These are phyloP conservation scores for Moringa oleifera DNA, from an alignment of 345 rosid species.

Conservation along the genomic window DNA sequence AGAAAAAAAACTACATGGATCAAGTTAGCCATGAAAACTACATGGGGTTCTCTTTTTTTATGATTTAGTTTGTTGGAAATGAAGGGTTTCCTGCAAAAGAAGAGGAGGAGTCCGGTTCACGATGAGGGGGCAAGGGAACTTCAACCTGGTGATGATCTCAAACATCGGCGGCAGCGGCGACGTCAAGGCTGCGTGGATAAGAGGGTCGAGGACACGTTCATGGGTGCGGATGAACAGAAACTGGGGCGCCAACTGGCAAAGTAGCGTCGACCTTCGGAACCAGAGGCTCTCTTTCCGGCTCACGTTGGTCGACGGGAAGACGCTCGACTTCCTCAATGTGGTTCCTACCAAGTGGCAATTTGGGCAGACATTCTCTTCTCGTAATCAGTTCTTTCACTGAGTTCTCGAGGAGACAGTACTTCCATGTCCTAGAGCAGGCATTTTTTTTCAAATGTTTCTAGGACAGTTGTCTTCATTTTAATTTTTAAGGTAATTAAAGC, in stretches of 20 bases:
- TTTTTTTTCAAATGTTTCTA: too few relatives aligned
- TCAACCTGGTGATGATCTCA: constrained; percentile 68
- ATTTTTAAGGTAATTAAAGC: too few relatives aligned
- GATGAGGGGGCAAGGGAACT: constrained; percentile 64
- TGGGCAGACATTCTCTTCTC: constrained; percentile 73
- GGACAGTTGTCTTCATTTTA: too few relatives aligned
- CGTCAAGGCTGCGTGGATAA: constrained; percentile 59
- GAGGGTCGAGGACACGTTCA: constrained; percentile 46
- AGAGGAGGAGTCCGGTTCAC: constrained; percentile 82
- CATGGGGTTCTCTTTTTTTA: too few relatives aligned
- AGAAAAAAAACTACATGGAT: too few relatives aligned
- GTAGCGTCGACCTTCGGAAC: constrained; percentile 43
- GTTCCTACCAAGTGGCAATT: constrained; percentile 62
- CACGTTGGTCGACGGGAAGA: constrained; percentile 47
- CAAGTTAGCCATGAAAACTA: too few relatives aligned
- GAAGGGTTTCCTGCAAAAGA: constrained; percentile 64
- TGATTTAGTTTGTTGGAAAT: too few relatives aligned
- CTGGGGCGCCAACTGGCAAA: constrained; percentile 86
- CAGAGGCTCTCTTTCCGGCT: constrained; percentile 60
- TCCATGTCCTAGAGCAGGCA: too few relatives aligned
- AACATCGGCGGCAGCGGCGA: constrained; percentile 71
- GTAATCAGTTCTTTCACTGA: constrained; percentile 37
- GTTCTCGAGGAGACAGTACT: too few relatives aligned
- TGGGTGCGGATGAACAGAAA: constrained; percentile 62
- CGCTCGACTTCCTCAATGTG: constrained; percentile 44